Evolutionary conservation across 1,284 basidiomycete species (phyloP).

Genomic region (Cryptococcus jaspeensis): DNA sequence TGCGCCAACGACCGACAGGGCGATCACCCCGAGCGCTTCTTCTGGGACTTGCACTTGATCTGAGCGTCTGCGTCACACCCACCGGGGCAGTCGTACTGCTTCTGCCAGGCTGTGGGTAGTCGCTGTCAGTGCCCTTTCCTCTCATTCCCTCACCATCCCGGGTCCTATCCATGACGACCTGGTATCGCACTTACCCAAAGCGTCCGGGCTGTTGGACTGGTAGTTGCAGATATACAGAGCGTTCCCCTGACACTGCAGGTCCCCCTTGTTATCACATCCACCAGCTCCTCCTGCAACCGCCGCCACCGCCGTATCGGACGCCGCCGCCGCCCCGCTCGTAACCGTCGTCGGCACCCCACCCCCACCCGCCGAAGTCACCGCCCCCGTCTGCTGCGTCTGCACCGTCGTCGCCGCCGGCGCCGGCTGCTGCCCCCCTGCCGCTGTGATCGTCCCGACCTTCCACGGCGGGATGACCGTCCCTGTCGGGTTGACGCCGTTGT

Average conservation of each 20-base stretch:
- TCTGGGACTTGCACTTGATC: constrained; percentile 1
- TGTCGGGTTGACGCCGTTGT: neutral
- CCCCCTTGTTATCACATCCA: neutral
- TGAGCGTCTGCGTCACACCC: constrained; percentile 1
- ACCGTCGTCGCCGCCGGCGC: neutral
- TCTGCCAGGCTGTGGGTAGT: neutral
- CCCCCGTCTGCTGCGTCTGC: neutral
- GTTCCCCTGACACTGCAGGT: constrained; percentile 2
- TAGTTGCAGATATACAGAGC: constrained; percentile 8
- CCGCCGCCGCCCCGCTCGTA: too few relatives aligned
- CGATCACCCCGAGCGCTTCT: neutral
- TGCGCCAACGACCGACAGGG: neutral
- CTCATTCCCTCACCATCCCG: too few relatives aligned
- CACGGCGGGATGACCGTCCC: constrained; percentile 8
- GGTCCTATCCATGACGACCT: too few relatives aligned
- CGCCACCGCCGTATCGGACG: neutral
- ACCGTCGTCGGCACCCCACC: neutral
- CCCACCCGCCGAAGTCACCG: neutral
- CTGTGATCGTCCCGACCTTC: neutral
- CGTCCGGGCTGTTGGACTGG: constrained; percentile 2
- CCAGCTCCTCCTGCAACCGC: neutral
- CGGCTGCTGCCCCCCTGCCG: neutral
- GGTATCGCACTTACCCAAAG: constrained; percentile 6
- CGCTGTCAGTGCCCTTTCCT: neutral
- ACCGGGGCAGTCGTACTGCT: constrained; percentile 4